Conservation (phyloP, 345 rosid genomes). For the Melaleuca alternifolia region DNA sequence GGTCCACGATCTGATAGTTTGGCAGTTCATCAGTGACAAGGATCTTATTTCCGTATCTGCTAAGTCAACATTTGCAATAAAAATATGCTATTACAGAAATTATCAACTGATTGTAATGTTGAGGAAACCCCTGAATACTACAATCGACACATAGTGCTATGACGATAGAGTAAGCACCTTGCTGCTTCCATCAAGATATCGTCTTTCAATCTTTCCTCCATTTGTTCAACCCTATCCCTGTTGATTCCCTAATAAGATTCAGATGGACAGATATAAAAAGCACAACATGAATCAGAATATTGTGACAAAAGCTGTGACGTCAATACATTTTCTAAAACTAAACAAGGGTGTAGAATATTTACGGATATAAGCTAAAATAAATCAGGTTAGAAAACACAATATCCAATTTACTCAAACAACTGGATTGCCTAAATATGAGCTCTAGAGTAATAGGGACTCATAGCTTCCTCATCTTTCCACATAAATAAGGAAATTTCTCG, state of each 20-base stretch:
- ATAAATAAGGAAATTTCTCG: background rate
- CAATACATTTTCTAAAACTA: background rate
- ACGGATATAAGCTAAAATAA: background rate
- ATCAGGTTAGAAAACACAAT: background rate
- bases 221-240: slow-evolving; percentile 84
- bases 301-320: background rate
- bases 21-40: slow-evolving; percentile 99
- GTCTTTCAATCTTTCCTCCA: slow-evolving; percentile 89
- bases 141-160: background rate
- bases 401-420: background rate
- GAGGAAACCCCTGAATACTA: background rate
- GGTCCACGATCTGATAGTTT: slow-evolving; percentile 98
- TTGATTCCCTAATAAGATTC: slow-evolving; percentile 59
- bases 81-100: slow-evolving; percentile 1
- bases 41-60: slow-evolving; percentile 94
- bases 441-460: background rate
- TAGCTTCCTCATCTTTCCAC: background rate
- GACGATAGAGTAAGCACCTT: slow-evolving; percentile 30
- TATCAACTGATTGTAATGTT: background rate
- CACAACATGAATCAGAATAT: background rate
- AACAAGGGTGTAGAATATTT: background rate
- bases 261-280: background rate
- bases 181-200: slow-evolving; percentile 88
- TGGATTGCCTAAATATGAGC: background rate
- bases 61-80: slow-evolving; percentile 15